Evolutionary conservation across 164 flowering plant genomes (phyloP), one percentile per base, ranked within the genome.

Genomic region (Annona squamosa): DNA sequence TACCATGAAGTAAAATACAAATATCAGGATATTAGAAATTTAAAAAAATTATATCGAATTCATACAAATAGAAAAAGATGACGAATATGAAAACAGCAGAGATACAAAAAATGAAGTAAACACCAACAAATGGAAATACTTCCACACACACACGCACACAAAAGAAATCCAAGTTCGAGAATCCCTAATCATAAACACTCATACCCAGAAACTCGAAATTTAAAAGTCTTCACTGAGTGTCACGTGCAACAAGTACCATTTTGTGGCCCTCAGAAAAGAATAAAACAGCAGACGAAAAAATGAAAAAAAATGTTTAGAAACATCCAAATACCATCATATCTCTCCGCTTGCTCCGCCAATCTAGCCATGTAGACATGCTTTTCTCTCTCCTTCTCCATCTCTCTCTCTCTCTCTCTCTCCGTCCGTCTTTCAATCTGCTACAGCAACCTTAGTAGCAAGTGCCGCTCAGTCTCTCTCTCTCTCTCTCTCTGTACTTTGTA

Each of bases 311-410:
- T 4, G 10, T 57, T 2, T 3, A 2, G 59, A 16, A 43, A 16
- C 13, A 63, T 41, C 59, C 5, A 57, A 26, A 57, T 73, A 84
- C 89, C 89, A 77, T 84, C 86, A 18, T 86, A 84, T 83, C 89
- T 76, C 75, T 86, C 89, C 18, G 87, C 87, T 71, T 86, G 87
- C 75, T 82, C 89, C 4, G 87, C 85, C 71, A 84, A 84, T 65
- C 78, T 84, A 42, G 89, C 86, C 81, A 79, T 68, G 84, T 84
- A 86, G 48, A 82, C 83, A 42, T 73, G 79, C 44, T 73, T 76
- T 80, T 84, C 85, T 72, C 89, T 86, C 75, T 86, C 87, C 62
- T 67, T 72, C 71, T 80, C 84, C 84, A 76, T 64, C 75, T 64
- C 72, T 74, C 71, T 67, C 73, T 73, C 64, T 64, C 77, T 79